A percentile compares a stretch with the other conserved stretches of the same genome.
phyloP scores from a whole-genome alignment of 805 yeast genomes.

The Candida hungchunana region DNA sequence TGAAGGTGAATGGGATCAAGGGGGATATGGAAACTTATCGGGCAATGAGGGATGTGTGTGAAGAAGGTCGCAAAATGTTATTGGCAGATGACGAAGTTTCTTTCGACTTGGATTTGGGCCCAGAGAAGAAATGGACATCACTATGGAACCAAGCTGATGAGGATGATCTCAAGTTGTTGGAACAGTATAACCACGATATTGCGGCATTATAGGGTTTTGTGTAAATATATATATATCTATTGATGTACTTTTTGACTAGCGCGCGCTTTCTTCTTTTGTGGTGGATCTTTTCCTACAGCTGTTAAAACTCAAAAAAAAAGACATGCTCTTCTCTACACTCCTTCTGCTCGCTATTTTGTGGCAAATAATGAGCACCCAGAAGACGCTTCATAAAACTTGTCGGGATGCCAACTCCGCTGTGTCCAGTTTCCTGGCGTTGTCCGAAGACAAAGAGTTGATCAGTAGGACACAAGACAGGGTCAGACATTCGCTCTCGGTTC shows the following conservation, averaged over 20 bases:
- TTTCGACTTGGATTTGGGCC: slow-evolving; percentile 5
- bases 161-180: slow-evolving; percentile 12
- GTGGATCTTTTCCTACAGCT: no score
- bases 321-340: no score
- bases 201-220: no score
- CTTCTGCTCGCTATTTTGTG: no score
- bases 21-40: slow-evolving; percentile 32
- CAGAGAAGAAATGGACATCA: slow-evolving; percentile 15
- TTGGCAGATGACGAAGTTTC: slow-evolving; percentile 2
- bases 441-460: not conserved
- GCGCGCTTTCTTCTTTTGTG: not conserved
- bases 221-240: no score
- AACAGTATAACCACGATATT: slow-evolving; percentile 12
- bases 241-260: not conserved
- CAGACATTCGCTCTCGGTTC: slow-evolving; percentile 1
- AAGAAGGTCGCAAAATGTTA: slow-evolving; percentile 12
- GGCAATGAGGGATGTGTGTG: slow-evolving; percentile 8
- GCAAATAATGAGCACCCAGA: no score
- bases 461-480: slow-evolving; percentile 4
- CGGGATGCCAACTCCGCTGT: slow-evolving; percentile 3
- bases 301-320: no score
- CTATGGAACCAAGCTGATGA: slow-evolving; percentile 18
- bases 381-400: slow-evolving; percentile 2
- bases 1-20: slow-evolving; percentile 38
- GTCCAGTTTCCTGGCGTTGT: not conserved